Base-by-base conservation (phyloP, 148 eudicot species). In the Fallopia convolvulus region DNA sequence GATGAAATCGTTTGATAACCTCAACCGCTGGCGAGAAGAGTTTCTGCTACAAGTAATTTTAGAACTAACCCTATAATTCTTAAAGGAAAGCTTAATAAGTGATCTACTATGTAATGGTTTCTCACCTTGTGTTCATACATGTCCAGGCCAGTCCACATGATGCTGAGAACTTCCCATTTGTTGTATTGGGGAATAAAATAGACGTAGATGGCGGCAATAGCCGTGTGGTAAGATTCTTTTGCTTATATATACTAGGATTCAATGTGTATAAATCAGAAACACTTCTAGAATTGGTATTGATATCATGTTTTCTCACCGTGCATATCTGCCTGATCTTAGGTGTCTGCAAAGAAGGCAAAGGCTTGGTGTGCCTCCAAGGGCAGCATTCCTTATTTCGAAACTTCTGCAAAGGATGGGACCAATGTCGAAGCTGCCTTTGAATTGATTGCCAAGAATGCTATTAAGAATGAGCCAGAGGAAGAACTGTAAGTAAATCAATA, bases 81-180 rank as follows among this genome's bases (percentile, higher is more conserved):
- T 7, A 44, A 44, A 44, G 47, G 47, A 44, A 58, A 58, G 65
- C 20, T 58, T 17, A 58, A 18, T 17, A 17, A 17, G 21, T 4
- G 21, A 18, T 15, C 26, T 58, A 4, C 20, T 58, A 58, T 58
- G 65, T 58, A 58, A 58, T 58, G 26, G 20, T 58, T 58, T 58
- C 26, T 70, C 47, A 21, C 12, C 36, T 70, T 70, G 40, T 42
- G 61, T 49, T 77, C 47, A 0, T 44, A 72, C 8, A 77, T 83
- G 36, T 81, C 36, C 82, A 91, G 97, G 97, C 97, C 44, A 89
- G 89, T 77, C 97, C 97, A 46, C 81, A 88, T 77, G 97, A 91
- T 52, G 93, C 97, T 48, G 97, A 91, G n/a, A 91, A 89, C 81
- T 91, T 91, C 81, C 97, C 97, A 11, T 91, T 91, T 82, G 92